Percentiles rank a stretch among this genome's conserved stretches.
phyloP scores from a whole-genome alignment of 768 basidiomycete species.

The Naganishia kalamii region DNA sequence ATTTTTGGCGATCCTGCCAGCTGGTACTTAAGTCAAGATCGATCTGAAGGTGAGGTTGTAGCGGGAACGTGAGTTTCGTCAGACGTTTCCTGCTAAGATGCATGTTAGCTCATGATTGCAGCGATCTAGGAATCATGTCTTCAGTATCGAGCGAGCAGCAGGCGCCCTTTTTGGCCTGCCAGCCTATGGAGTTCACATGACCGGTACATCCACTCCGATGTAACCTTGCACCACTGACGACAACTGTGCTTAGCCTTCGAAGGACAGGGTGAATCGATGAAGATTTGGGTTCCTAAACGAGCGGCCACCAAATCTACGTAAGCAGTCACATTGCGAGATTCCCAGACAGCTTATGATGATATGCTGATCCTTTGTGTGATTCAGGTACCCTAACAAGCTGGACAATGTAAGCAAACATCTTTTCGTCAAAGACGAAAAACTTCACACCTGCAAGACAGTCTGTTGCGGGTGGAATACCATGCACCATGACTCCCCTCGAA shows the following conservation, averaged over 20 bases:
- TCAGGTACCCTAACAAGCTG: constrained; percentile 69
- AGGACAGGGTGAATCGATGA: constrained; percentile 48
- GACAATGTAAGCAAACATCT: constrained; percentile 59
- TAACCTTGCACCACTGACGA: neutral
- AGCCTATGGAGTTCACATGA: constrained; percentile 90
- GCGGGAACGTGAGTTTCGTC: neutral
- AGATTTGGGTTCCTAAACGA: constrained; percentile 81
- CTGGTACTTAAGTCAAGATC: constrained; percentile 51
- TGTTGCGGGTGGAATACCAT: constrained; percentile 78
- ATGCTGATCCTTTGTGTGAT: constrained; percentile 35
- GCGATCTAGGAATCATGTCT: constrained; percentile 59
- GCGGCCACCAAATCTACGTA: constrained; percentile 82
- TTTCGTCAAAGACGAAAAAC: too few relatives aligned
- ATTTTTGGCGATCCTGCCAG: constrained; percentile 49
- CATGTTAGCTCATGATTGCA: too few relatives aligned
- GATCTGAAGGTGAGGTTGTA: neutral
- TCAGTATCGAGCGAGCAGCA: constrained; percentile 83
- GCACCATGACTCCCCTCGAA: constrained; percentile 65
- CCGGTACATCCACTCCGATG: constrained; percentile 36
- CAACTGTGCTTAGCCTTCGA: constrained; percentile 33
- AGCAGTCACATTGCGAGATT: constrained; percentile 38
- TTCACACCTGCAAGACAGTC: too few relatives aligned
- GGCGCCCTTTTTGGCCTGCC: constrained; percentile 81
- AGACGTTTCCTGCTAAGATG: too few relatives aligned
- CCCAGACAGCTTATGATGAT: neutral